Percentiles rank a stretch among this genome's conserved stretches.
Conservation (phyloP, 345 rosid species). For the Microcos paniculata region DNA sequence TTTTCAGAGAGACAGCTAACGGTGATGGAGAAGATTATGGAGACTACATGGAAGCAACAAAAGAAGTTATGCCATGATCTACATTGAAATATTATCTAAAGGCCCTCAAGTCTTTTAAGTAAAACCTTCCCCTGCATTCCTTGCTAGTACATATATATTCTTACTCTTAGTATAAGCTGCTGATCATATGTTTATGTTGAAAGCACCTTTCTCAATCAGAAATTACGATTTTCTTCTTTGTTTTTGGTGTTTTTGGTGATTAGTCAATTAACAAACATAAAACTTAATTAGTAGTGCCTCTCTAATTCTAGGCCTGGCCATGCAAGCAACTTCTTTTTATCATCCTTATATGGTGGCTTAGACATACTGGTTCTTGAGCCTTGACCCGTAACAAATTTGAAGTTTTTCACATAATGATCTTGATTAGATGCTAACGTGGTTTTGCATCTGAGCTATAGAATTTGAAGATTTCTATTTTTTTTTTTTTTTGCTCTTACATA, state of each 20-base stretch:
- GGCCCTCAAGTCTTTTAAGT: background rate
- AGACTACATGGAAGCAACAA: conserved; percentile 45
- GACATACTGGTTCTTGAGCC: no score
- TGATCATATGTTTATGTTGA: background rate
- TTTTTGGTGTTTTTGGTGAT: background rate
- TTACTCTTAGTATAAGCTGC: background rate
- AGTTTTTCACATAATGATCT: no score
- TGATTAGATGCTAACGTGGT: no score
- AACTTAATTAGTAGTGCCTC: no score
- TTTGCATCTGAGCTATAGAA: no score
- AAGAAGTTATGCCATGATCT: conserved; percentile 26
- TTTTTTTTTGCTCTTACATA: no score
- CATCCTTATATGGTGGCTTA: no score
- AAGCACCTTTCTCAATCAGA: background rate
- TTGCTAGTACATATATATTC: background rate
- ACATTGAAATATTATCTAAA: background rate
- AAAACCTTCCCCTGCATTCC: background rate
- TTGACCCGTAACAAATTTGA: no score
- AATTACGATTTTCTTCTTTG: background rate
- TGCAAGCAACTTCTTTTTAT: no score
- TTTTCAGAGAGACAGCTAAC: conserved; percentile 23
- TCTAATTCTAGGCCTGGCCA: no score
- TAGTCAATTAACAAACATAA: background rate
- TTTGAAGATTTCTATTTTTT: no score
- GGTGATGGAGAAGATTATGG: conserved; percentile 32